Conservation (phyloP, 2,329 filamentous ascomycete genomes). For the Nemania serpens region DNA sequence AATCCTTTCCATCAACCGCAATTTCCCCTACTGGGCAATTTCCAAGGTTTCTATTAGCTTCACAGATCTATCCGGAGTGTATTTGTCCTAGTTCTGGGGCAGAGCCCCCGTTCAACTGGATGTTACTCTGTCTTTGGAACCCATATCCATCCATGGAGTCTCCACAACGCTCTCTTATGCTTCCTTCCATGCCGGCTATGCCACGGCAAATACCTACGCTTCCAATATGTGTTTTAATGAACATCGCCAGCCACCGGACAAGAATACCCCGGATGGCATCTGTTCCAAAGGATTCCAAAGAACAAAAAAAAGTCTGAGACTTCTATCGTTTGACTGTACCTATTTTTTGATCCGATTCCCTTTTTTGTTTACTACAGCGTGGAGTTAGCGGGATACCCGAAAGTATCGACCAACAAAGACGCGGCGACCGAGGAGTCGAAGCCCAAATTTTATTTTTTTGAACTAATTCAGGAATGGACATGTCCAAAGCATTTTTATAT, state of each 20-base stretch:
- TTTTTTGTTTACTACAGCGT: conserved; percentile 39
- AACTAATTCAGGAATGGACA: conserved; percentile 23
- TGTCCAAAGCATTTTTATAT: conserved; percentile 38
- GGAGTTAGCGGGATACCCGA: conserved; percentile 41
- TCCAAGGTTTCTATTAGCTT: conserved; percentile 57
- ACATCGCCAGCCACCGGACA: conserved; percentile 16
- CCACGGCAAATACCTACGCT: conserved; percentile 21
- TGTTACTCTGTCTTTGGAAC: conserved; percentile 17
- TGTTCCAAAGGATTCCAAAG: conserved; percentile 28
- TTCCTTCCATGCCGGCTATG: conserved; percentile 1
- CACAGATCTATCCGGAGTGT: conserved; percentile 23
- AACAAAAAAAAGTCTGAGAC: conserved; percentile 33
- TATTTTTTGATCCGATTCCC: conserved; percentile 28
- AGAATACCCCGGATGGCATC: conserved; percentile 25
- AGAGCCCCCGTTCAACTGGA: not conserved
- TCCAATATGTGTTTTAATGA: conserved; percentile 31
- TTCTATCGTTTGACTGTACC: conserved; percentile 35
- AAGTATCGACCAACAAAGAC: conserved; percentile 34
- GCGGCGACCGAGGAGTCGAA: conserved; percentile 30
- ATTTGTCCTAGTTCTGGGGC: conserved; percentile 23
- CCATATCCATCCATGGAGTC: conserved; percentile 6
- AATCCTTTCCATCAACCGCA: conserved; percentile 59
- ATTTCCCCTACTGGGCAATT: conserved; percentile 55
- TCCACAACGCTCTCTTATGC: conserved; percentile 8
- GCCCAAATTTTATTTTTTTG: conserved; percentile 26